Conservation (phyloP, 2,329 filamentous ascomycete genomes). For the Aspergillus unguis region DNA sequence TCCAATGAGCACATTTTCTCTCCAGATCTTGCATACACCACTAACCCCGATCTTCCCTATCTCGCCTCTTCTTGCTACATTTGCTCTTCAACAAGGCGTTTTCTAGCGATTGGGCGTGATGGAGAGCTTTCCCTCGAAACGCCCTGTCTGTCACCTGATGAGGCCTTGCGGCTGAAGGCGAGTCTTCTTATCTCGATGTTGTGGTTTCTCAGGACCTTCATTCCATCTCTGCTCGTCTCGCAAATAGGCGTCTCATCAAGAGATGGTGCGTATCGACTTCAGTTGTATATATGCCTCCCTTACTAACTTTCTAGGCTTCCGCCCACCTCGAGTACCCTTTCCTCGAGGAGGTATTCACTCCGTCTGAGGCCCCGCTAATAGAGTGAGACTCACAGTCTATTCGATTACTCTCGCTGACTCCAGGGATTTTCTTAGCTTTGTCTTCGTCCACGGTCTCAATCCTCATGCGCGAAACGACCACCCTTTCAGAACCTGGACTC, state of each 20-base stretch:
- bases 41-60: too few species aligned
- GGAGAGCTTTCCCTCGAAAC: background rate
- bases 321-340: slow-evolving; percentile 29
- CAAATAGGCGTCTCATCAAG: background rate
- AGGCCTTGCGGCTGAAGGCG: slow-evolving; percentile 6
- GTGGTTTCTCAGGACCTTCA: background rate
- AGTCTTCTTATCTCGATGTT: background rate
- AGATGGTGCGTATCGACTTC: slow-evolving; percentile 12
- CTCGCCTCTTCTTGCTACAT: slow-evolving; percentile 11
- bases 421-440: slow-evolving; percentile 17
- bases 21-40: background rate
- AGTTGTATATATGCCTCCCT: background rate
- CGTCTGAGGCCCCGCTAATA: slow-evolving; percentile 23
- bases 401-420: too few species aligned
- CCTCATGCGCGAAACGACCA: slow-evolving; percentile 31
- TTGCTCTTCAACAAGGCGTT: background rate
- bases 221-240: background rate
- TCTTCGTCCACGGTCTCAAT: slow-evolving; percentile 34
- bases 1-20: background rate
- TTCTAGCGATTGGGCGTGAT: slow-evolving; percentile 12
- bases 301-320: slow-evolving; percentile 14
- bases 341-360: slow-evolving; percentile 28
- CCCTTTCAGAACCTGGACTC: slow-evolving; percentile 33
- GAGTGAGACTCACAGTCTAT: slow-evolving; percentile 20
- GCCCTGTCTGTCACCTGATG: slow-evolving; percentile 8